A percentile compares a stretch with the other conserved stretches of the same genome.
Evolutionary conservation across 1,284 basidiomycete genomes (phyloP).

Genomic region (Papiliotrema flavescens): DNA sequence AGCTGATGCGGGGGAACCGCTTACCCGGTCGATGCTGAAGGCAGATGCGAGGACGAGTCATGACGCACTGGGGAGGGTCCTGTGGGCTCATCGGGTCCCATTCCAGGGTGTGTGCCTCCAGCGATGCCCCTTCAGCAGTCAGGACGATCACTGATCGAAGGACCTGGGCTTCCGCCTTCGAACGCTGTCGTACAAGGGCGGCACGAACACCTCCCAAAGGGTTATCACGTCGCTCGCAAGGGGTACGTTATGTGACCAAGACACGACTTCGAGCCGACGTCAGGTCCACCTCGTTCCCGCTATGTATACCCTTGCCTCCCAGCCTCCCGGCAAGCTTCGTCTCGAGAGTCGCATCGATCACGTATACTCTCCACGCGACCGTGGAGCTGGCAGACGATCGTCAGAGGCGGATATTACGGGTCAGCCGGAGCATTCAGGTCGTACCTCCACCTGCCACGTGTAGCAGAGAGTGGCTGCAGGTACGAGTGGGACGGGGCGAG

Average conservation of each 20-base stretch:
- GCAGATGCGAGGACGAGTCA: slow-evolving; percentile 1
- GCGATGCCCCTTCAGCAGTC: too few relatives aligned
- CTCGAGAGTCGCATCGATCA: slow-evolving; percentile 1
- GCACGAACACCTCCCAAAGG: background rate
- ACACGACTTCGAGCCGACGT: background rate
- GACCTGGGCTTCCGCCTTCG: slow-evolving; percentile 1
- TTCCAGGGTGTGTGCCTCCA: slow-evolving; percentile 4
- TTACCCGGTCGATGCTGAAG: background rate
- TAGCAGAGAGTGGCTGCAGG: background rate
- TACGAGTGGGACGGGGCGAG: background rate
- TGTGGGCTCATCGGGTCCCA: background rate
- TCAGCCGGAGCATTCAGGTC: background rate
- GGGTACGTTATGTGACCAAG: background rate
- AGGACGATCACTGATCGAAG: too few relatives aligned
- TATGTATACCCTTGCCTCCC: slow-evolving; percentile 2
- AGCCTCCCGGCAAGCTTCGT: slow-evolving; percentile 2
- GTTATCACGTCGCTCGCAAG: background rate
- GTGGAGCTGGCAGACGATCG: background rate
- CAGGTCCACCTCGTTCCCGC: slow-evolving; percentile 7
- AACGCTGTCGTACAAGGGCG: background rate
- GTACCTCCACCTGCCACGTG: background rate
- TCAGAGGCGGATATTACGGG: background rate
- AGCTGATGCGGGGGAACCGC: background rate
- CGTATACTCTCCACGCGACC: slow-evolving; percentile 5
- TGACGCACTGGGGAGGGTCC: background rate